A percentile compares a stretch with the other conserved stretches of the same genome.
Conservation (phyloP, 164 flowering plant species). For the Stephania japonica region DNA sequence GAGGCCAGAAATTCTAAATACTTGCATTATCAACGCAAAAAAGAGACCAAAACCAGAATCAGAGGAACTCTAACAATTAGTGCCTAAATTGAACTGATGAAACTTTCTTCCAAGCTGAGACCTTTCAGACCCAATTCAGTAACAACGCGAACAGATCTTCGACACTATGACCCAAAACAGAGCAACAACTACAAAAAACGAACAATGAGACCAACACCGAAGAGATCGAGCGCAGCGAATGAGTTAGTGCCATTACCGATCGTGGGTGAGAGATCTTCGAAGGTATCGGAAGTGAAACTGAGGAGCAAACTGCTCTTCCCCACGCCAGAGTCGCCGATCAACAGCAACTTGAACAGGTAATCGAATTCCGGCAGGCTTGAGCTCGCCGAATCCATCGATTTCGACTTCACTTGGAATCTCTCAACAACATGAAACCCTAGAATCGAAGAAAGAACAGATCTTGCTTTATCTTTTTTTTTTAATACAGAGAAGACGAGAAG, state of each 20-base stretch:
- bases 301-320: slow-evolving; percentile 71
- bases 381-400: slow-evolving; percentile 21
- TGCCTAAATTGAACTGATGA: no score
- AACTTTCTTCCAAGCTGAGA: no score
- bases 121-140: no score
- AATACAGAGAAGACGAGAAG: not conserved
- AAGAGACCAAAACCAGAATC: no score
- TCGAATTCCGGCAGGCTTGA: slow-evolving; percentile 46
- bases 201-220: not conserved
- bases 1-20: no score
- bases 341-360: slow-evolving; percentile 62
- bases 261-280: slow-evolving; percentile 74
- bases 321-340: slow-evolving; percentile 82
- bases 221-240: not conserved
- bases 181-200: no score
- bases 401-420: not conserved
- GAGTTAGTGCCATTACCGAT: slow-evolving; percentile 32
- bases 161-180: no score
- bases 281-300: slow-evolving; percentile 61
- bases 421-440: slow-evolving; percentile 2
- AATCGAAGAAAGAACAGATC: not conserved
- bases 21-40: no score
- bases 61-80: no score
- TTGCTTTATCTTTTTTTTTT: not conserved
- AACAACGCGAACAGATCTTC: no score